These are phyloP conservation scores for rapeseed (Brassica napus) DNA, from an alignment of 345 rosid genomes.

Conservation along the genomic window Da-Ae NC_063436.1:8380001-8380500, in stretches of 20 bases:
- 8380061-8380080: slow-evolving; percentile 39
- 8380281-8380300: slow-evolving; percentile 51
- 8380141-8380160: slow-evolving; percentile 47
- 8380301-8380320: slow-evolving; percentile 43
- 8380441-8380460: slow-evolving; percentile 50
- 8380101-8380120: slow-evolving; percentile 43
- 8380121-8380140: slow-evolving; percentile 38
- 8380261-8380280: slow-evolving; percentile 52
- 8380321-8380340: slow-evolving; percentile 48
- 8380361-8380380: slow-evolving; percentile 45
- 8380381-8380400: slow-evolving; percentile 51
- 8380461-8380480: slow-evolving; percentile 49
- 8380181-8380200: slow-evolving; percentile 42
- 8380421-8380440: slow-evolving; percentile 47
- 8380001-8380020: slow-evolving; percentile 54
- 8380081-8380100: slow-evolving; percentile 50
- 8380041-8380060: slow-evolving; percentile 37
- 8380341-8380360: slow-evolving; percentile 39
- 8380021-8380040: slow-evolving; percentile 50
- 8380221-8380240: slow-evolving; percentile 58
- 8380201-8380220: slow-evolving; percentile 63
- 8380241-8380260: slow-evolving; percentile 54
- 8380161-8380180: slow-evolving; percentile 52
- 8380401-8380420: slow-evolving; percentile 42
- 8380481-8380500: slow-evolving; percentile 46